phyloP scores from a whole-genome alignment of 148 eudicot genomes.

The Diospyros lotus region DNA sequence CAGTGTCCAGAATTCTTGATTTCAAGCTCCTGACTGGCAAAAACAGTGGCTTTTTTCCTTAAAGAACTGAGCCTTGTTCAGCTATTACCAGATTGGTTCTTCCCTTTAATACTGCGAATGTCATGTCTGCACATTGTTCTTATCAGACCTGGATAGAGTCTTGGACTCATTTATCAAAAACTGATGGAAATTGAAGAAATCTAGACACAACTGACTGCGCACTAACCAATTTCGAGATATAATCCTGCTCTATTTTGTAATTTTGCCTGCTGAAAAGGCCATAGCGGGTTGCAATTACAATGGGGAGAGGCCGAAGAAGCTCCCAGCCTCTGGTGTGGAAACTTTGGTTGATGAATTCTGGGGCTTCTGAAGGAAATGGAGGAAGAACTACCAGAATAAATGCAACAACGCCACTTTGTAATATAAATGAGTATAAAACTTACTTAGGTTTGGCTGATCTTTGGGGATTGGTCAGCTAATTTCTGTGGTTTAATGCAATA shows the following conservation, averaged over 20 bases:
- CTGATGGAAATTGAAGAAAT: constrained; percentile 66
- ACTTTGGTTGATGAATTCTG: constrained; percentile 46
- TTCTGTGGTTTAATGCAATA: constrained; percentile 19
- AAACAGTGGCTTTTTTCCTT: constrained; percentile 17
- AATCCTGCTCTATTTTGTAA: constrained; percentile 26
- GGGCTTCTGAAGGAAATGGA: constrained; percentile 63
- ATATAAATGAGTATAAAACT: constrained; percentile 36
- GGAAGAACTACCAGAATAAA: constrained; percentile 55
- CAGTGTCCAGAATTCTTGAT: constrained; percentile 34
- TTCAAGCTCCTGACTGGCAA: constrained; percentile 19
- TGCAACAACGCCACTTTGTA: constrained; percentile 36
- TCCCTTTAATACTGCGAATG: constrained; percentile 66
- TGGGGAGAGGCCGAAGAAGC: constrained; percentile 69
- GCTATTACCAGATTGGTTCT: constrained; percentile 65
- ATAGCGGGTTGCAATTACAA: constrained; percentile 87
- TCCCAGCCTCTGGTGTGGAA: constrained; percentile 68
- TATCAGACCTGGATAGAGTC: constrained; percentile 28
- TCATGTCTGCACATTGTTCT: constrained; percentile 64
- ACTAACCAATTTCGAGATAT: constrained; percentile 37
- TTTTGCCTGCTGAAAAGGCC: constrained; percentile 80
- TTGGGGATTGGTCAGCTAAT: constrained; percentile 6
- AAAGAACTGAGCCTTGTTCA: constrained; percentile 25
- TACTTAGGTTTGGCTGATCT: constrained; percentile 29
- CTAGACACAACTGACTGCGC: constrained; percentile 60
- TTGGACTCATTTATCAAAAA: constrained; percentile 70